Conservation (phyloP, 2,329 filamentous ascomycete genomes). For the Neofusicoccum ribis region DNA sequence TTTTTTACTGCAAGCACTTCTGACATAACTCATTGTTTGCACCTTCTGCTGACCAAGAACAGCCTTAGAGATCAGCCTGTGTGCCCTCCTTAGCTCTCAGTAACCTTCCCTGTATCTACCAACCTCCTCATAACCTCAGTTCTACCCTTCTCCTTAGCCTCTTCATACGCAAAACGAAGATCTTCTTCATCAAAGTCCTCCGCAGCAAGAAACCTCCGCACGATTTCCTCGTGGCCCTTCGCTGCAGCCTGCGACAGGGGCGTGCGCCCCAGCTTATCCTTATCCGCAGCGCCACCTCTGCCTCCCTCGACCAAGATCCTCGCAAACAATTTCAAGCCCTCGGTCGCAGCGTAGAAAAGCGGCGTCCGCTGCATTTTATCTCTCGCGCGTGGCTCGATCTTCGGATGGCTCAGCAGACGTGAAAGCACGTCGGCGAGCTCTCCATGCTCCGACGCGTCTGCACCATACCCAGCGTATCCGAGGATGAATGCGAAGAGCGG, state of each 20-base stretch:
- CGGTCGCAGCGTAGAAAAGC: neutral
- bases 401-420: neutral
- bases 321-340: neutral
- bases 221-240: neutral
- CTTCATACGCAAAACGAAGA: neutral
- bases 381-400: neutral
- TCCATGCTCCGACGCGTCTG: neutral
- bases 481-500: neutral
- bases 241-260: neutral
- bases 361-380: neutral
- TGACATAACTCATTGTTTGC: too few species aligned
- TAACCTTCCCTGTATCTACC: neutral
- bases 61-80: too few species aligned
- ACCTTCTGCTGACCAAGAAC: too few species aligned
- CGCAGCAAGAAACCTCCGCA: neutral
- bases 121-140: neutral
- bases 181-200: neutral
- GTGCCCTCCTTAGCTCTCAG: conserved; percentile 22
- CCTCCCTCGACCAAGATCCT: neutral
- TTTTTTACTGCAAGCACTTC: too few species aligned
- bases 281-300: neutral
- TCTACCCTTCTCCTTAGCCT: neutral
- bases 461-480: neutral
- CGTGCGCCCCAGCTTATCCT: neutral
- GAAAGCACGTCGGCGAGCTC: neutral